Percentiles rank a stretch among this genome's conserved stretches.
These are phyloP conservation scores for Colletotrichum godetiae DNA, from an alignment of 2,329 filamentous ascomycete species.

Conservation along the genomic window DNA sequence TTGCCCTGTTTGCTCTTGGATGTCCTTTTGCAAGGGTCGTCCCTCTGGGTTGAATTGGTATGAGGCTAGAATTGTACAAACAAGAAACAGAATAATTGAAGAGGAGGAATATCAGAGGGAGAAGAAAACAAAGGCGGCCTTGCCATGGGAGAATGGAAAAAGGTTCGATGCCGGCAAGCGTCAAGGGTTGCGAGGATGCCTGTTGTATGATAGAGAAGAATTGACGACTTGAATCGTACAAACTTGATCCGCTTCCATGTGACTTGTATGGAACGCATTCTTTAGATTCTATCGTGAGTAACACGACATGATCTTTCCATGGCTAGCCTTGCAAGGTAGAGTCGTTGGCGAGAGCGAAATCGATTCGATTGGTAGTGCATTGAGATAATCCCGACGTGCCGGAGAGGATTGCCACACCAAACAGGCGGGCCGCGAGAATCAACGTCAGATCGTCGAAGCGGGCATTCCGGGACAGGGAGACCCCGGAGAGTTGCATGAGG, in stretches of 20 bases:
- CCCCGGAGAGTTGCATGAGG: background rate
- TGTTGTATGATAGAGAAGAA: slow-evolving; percentile 19
- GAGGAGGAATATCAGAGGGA: background rate
- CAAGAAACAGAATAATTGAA: background rate
- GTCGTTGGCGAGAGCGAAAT: no score
- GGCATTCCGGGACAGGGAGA: background rate
- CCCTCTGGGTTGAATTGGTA: background rate
- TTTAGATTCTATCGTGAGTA: background rate
- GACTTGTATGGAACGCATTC: background rate
- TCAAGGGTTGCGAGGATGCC: background rate
- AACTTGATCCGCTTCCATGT: background rate
- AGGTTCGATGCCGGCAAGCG: background rate
- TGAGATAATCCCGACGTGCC: background rate
- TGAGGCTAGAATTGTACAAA: slow-evolving; percentile 12
- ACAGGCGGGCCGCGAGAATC: slow-evolving; percentile 1
- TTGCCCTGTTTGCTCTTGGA: background rate
- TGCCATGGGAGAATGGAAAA: background rate
- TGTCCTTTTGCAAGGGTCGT: background rate
- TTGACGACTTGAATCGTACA: slow-evolving; percentile 20
- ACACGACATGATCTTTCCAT: background rate
- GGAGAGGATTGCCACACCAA: background rate
- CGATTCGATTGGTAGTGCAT: no score
- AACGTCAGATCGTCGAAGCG: background rate
- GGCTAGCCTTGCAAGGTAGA: background rate
- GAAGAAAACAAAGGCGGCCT: background rate